Evolutionary conservation across 1,284 basidiomycete genomes (phyloP), one percentile per base, ranked within the genome.

Genomic region (Tetrapyrgos nigripes): DNA sequence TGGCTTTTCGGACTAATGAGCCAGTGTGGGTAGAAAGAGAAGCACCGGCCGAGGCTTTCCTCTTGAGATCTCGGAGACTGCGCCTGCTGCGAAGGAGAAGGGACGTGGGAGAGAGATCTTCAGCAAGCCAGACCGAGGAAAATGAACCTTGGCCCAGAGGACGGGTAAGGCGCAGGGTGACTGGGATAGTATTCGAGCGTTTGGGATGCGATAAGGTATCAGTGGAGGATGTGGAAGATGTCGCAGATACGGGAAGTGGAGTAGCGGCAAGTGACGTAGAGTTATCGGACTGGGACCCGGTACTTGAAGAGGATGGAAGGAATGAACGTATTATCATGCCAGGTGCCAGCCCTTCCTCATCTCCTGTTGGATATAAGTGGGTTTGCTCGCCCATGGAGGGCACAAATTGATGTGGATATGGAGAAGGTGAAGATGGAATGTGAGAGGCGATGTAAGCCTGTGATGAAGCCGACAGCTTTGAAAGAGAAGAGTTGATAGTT

Each of bases 131-230:
- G 2, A 94, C 92, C 46, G 79, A 80, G 48, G 88, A 89, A 70
- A 93, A 94, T 1, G 91, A 86, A 35, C 92, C 92, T 55, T 87
- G 83, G 4, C 91, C 92, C 3, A 94, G 78, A 3, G 80, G 76
- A 3, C 78, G 77, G 19, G 85, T 69, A 4, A 93, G 79, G 29
- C 75, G 78, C 14, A 79, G 73, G 53, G 70, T 71, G 1, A 68
- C 67, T 19, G 57, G 47, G 28, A 56, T 40, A 40, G 37, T 40
- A 5, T 40, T 40, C 5, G 37, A 40, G 19, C n/a, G 44, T 13
- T 24, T 27, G 37, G 24, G 14, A 33, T 31, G 23, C 29, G 33
- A 28, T 35, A 33, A 35, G 28, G 59, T 48, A 26, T 46, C 23
- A 23, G 23, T 47, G 29, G 44, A 53, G 26, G 9, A 31, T 23